These are phyloP conservation scores for Colletotrichum cuscutae DNA, from an alignment of 2,329 filamentous ascomycete genomes.

Conservation along the genomic window DNA sequence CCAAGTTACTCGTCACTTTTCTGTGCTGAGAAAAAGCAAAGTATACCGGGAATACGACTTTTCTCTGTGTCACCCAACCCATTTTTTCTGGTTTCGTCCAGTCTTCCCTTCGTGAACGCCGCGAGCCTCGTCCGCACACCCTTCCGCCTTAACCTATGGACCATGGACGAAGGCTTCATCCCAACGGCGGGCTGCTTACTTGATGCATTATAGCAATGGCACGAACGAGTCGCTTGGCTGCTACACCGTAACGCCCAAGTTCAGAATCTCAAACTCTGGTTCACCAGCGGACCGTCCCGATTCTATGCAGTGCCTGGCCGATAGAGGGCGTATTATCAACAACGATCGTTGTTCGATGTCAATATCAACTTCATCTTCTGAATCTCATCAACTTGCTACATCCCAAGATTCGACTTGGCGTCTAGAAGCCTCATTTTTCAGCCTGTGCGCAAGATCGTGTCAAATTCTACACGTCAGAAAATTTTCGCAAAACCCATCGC, in stretches of 20 bases:
- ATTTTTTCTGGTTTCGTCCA: slow-evolving; percentile 11
- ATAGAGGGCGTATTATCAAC: too few species aligned
- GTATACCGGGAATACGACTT: not conserved
- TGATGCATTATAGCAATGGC: not conserved
- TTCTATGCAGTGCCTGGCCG: not conserved
- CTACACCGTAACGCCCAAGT: too few species aligned
- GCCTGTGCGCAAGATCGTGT: not conserved
- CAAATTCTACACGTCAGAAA: slow-evolving; percentile 1
- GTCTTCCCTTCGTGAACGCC: not conserved
- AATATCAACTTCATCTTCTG: not conserved
- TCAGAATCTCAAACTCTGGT: not conserved
- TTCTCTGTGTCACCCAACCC: slow-evolving; percentile 16
- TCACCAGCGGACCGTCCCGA: not conserved
- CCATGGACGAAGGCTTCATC: not conserved
- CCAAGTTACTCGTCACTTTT: not conserved
- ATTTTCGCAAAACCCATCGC: not conserved
- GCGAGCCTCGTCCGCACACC: not conserved
- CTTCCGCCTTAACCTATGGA: not conserved
- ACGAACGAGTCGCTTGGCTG: slow-evolving; percentile 1
- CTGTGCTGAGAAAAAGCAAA: slow-evolving; percentile 16
- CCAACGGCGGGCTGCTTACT: slow-evolving; percentile 6
- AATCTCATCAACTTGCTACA: slow-evolving; percentile 10
- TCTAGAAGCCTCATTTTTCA: not conserved
- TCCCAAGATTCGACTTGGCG: not conserved
- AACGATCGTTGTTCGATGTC: not conserved